phyloP scores from a whole-genome alignment of 208 protist species.

The Endotrypanum monterogeii region DNA sequence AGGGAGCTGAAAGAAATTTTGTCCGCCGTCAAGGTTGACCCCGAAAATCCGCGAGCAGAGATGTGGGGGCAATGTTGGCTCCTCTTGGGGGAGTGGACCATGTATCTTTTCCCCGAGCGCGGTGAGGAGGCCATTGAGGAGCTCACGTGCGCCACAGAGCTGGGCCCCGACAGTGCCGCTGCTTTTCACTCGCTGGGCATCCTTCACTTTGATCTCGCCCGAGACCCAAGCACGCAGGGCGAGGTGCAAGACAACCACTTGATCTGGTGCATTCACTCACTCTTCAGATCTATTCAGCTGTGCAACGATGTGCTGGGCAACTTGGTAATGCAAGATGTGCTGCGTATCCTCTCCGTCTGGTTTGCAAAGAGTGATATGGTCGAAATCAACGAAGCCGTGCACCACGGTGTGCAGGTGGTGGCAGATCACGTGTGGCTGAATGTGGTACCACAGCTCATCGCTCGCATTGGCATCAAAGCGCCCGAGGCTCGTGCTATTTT shows the following conservation, averaged over 20 bases:
- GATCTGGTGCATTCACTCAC: slow-evolving; percentile 69
- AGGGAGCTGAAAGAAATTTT: slow-evolving; percentile 69
- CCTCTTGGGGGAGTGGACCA: slow-evolving; percentile 88
- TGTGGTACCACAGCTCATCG: slow-evolving; percentile 99
- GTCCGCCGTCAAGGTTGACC: slow-evolving; percentile 40
- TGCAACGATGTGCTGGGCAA: slow-evolving; percentile 70
- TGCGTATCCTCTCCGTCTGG: slow-evolving; percentile 99
- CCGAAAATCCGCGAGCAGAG: slow-evolving; percentile 45
- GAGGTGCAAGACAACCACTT: slow-evolving; percentile 70
- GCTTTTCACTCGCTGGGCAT: slow-evolving; percentile 90
- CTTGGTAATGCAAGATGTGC: slow-evolving; percentile 96
- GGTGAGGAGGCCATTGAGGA: slow-evolving; percentile 81
- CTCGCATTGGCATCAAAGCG: slow-evolving; percentile 95
- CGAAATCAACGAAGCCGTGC: slow-evolving; percentile 85
- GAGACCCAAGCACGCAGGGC: slow-evolving; percentile 55
- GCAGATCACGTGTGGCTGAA: slow-evolving; percentile 98
- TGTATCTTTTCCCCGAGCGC: slow-evolving; percentile 74
- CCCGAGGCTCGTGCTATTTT: slow-evolving; percentile 91
- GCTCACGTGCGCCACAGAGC: slow-evolving; percentile 67
- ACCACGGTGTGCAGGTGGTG: slow-evolving; percentile 92
- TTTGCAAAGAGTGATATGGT: slow-evolving; percentile 91
- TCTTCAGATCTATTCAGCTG: slow-evolving; percentile 84
- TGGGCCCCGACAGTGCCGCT: slow-evolving; percentile 72
- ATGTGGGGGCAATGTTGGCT: slow-evolving; percentile 86
- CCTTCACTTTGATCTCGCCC: slow-evolving; percentile 84